Evolutionary conservation across 345 rosid species (phyloP).

Genomic region (Combretum micranthum): DNA sequence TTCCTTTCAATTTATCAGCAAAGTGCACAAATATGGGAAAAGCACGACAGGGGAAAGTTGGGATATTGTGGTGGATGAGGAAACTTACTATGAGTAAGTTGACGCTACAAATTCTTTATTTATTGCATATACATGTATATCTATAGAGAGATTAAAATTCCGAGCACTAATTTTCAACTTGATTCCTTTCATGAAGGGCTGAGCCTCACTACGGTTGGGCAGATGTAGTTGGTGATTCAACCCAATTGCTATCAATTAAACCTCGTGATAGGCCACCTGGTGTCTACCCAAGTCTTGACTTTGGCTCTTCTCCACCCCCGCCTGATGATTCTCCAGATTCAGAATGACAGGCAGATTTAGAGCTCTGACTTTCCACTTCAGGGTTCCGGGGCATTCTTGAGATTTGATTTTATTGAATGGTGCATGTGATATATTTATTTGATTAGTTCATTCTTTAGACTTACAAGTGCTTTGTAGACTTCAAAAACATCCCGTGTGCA

Average conservation of each 20-base stretch:
- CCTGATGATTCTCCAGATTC: slow-evolving; percentile 8
- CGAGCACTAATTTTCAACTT: background rate
- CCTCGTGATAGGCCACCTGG: slow-evolving; percentile 86
- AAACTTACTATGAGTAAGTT: slow-evolving; percentile 86
- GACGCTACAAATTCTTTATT: background rate
- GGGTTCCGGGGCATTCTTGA: background rate
- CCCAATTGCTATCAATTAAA: slow-evolving; percentile 70
- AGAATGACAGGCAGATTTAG: background rate
- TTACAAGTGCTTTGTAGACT: background rate
- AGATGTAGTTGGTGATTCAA: slow-evolving; percentile 88
- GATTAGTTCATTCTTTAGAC: background rate
- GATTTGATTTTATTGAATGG: background rate
- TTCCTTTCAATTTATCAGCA: slow-evolving; percentile 35
- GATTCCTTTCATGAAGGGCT: slow-evolving; percentile 36
- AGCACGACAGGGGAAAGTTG: slow-evolving; percentile 97
- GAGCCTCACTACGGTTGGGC: slow-evolving; percentile 99
- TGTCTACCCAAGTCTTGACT: slow-evolving; percentile 64
- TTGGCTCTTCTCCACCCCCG: slow-evolving; percentile 33
- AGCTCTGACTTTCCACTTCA: background rate
- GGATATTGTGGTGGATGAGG: slow-evolving; percentile 95
- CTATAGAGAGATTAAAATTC: background rate
- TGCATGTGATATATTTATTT: slow-evolving; percentile 9
- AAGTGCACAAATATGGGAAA: slow-evolving; percentile 95
- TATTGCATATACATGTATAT: background rate
- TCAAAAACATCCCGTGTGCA: background rate